Conservation (phyloP, 768 basidiomycete species). For the Lactarius tabidus region DNA sequence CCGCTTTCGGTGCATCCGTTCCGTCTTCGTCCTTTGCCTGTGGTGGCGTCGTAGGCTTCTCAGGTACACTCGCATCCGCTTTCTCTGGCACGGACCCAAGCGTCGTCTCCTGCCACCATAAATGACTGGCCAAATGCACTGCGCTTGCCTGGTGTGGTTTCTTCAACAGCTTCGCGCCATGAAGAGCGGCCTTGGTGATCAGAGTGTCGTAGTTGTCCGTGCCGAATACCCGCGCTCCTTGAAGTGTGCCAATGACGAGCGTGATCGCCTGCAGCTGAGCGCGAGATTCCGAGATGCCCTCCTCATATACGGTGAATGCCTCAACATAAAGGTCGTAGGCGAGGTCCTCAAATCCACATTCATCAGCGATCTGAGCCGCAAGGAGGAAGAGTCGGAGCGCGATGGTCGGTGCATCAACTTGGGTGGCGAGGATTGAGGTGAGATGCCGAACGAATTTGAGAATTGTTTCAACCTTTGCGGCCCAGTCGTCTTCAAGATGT, state of each 20-base stretch:
- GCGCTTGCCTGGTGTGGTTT: slow-evolving; percentile 97
- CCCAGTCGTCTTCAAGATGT: slow-evolving; percentile 79
- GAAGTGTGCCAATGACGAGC: slow-evolving; percentile 86
- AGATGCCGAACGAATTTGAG: slow-evolving; percentile 95
- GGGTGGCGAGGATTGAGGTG: slow-evolving; percentile 87
- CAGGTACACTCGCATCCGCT: slow-evolving; percentile 38
- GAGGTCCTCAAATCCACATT: slow-evolving; percentile 92
- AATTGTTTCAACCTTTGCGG: slow-evolving; percentile 76
- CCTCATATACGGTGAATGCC: slow-evolving; percentile 97
- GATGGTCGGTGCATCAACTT: slow-evolving; percentile 88
- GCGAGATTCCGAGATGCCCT: slow-evolving; percentile 91
- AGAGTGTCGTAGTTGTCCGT: slow-evolving; percentile 95
- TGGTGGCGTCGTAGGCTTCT: slow-evolving; percentile 34
- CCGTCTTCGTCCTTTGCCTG: slow-evolving; percentile 42
- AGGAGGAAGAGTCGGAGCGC: slow-evolving; percentile 94
- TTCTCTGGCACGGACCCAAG: slow-evolving; percentile 40
- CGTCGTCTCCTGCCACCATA: slow-evolving; percentile 91
- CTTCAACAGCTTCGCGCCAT: slow-evolving; percentile 93
- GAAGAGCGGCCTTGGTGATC: slow-evolving; percentile 97
- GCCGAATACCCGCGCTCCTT: slow-evolving; percentile 86
- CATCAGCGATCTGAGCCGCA: slow-evolving; percentile 91
- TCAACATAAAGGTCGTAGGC: slow-evolving; percentile 98
- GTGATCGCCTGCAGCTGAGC: slow-evolving; percentile 98
- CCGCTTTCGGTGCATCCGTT: slow-evolving; percentile 32
- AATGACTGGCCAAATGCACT: slow-evolving; percentile 89